A percentile compares a stretch with the other conserved stretches of the same genome.
These are phyloP conservation scores for Herpetomonas samuelpessoai DNA, from an alignment of 208 protist genomes.

Conservation along the genomic window DNA sequence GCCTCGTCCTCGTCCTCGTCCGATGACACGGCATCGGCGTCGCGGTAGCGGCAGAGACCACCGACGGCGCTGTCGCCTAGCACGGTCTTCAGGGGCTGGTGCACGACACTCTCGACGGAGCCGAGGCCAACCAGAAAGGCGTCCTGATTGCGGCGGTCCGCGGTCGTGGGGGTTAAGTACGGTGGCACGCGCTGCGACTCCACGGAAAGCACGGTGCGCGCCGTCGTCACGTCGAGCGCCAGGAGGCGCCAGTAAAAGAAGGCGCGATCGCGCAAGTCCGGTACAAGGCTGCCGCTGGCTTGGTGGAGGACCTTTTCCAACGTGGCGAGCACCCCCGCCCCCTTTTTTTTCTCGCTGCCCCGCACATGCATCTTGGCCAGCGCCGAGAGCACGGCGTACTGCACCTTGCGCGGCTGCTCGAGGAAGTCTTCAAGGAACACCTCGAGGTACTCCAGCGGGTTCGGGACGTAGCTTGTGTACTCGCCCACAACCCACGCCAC, in stretches of 20 bases:
- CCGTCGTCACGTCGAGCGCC: slow-evolving; percentile 87
- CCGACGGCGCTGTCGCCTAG: slow-evolving; percentile 16
- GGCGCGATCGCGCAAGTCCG: slow-evolving; percentile 97
- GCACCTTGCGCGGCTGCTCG: slow-evolving; percentile 91
- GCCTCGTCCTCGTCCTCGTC: slow-evolving; percentile 19
- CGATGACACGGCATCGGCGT: slow-evolving; percentile 10
- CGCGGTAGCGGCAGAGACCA: slow-evolving; percentile 10
- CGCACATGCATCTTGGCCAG: slow-evolving; percentile 97
- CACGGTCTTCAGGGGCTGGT: slow-evolving; percentile 28
- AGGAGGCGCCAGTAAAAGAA: slow-evolving; percentile 99
- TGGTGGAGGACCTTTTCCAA: slow-evolving; percentile 84
- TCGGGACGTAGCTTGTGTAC: slow-evolving; percentile 94
- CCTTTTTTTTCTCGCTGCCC: slow-evolving; percentile 18
- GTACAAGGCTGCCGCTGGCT: slow-evolving; percentile 87
- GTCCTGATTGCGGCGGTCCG: slow-evolving; percentile 6
- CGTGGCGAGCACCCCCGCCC: slow-evolving; percentile 45
- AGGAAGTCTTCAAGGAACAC: slow-evolving; percentile 95
- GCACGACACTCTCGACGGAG: slow-evolving; percentile 30
- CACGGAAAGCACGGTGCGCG: slow-evolving; percentile 75
- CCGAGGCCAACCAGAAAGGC: slow-evolving; percentile 29
- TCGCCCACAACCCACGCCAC: slow-evolving; percentile 99
- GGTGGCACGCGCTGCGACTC: slow-evolving; percentile 2
- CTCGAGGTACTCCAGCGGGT: slow-evolving; percentile 93
- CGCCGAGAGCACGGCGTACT: slow-evolving; percentile 96
- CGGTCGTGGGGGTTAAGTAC: not conserved